phyloP scores from a whole-genome alignment of 176 grass and related monocot genomes.

The Oryza meridionalis region DNA sequence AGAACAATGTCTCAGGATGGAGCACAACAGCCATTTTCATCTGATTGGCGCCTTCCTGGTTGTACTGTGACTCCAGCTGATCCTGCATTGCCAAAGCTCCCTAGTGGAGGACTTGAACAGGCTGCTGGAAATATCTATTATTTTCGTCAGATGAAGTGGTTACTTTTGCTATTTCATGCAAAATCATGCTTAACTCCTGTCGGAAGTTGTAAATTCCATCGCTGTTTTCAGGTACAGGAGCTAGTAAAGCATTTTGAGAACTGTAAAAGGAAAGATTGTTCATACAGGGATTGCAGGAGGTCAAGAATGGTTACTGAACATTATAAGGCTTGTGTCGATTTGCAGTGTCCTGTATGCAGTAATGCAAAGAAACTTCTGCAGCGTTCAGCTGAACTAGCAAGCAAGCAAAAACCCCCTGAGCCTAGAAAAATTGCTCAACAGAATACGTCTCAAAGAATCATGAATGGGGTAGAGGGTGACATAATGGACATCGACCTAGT shows the following conservation, averaged over 20 bases:
- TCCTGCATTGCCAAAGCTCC: constrained; percentile 34
- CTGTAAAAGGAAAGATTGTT: constrained; percentile 75
- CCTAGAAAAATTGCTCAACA: constrained; percentile 55
- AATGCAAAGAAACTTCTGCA: constrained; percentile 61
- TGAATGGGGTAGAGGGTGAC: constrained; percentile 51
- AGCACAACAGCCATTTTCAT: constrained; percentile 48
- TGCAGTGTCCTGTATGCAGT: constrained; percentile 84
- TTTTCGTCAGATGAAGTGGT: constrained; percentile 72
- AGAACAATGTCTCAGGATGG: constrained; percentile 55
- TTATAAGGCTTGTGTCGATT: constrained; percentile 66
- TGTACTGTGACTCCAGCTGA: constrained; percentile 38
- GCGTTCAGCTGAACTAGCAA: constrained; percentile 59
- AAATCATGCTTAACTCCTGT: constrained; percentile 65
- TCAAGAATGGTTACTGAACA: constrained; percentile 69
- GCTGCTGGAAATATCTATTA: constrained; percentile 61
- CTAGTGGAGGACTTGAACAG: constrained; percentile 50
- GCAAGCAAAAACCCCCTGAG: constrained; percentile 41
- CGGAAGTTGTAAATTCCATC: constrained; percentile 81
- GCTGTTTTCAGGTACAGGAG: constrained; percentile 75
- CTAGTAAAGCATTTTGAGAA: constrained; percentile 74
- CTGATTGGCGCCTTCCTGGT: constrained; percentile 52
- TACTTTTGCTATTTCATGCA: constrained; percentile 85
- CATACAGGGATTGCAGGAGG: constrained; percentile 55
- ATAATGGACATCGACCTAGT: constrained; percentile 73
- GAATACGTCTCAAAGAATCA: constrained; percentile 50